These are phyloP conservation scores for Aquilaria sinensis DNA, from an alignment of 345 rosid genomes.

Conservation along the genomic window DNA sequence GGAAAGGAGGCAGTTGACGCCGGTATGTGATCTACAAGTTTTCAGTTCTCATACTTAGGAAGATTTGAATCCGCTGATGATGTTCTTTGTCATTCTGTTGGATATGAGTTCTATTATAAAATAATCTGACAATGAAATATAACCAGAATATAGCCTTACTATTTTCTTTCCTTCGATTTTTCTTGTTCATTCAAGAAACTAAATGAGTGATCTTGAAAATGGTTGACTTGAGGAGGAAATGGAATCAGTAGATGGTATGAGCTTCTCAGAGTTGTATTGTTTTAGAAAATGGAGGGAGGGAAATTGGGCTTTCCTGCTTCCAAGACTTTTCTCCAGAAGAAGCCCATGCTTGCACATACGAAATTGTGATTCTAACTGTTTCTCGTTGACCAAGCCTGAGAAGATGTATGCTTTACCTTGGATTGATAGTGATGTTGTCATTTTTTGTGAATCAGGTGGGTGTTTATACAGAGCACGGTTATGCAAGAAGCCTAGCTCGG, in stretches of 20 bases:
- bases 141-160: not conserved
- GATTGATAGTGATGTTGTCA: slow-evolving; percentile 13
- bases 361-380: too few species aligned
- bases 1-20: slow-evolving; percentile 51
- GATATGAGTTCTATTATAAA: slow-evolving; percentile 4
- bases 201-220: too few species aligned
- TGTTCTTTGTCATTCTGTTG: slow-evolving; percentile 11
- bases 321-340: too few species aligned
- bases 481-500: slow-evolving; percentile 75
- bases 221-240: too few species aligned
- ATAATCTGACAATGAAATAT: not conserved
- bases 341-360: too few species aligned
- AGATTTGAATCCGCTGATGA: not conserved
- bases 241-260: too few species aligned
- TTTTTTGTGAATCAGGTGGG: slow-evolving; percentile 59
- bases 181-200: not conserved
- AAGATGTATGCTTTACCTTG: not conserved
- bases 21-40: slow-evolving; percentile 27
- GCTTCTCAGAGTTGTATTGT: too few species aligned
- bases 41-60: too few species aligned
- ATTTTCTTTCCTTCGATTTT: not conserved
- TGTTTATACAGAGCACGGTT: slow-evolving; percentile 59
- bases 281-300: too few species aligned
- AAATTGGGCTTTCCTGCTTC: too few species aligned
- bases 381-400: too few species aligned